Conservation (phyloP, 805 yeast genomes). For the Schizosaccharomyces cryophilus region DNA sequence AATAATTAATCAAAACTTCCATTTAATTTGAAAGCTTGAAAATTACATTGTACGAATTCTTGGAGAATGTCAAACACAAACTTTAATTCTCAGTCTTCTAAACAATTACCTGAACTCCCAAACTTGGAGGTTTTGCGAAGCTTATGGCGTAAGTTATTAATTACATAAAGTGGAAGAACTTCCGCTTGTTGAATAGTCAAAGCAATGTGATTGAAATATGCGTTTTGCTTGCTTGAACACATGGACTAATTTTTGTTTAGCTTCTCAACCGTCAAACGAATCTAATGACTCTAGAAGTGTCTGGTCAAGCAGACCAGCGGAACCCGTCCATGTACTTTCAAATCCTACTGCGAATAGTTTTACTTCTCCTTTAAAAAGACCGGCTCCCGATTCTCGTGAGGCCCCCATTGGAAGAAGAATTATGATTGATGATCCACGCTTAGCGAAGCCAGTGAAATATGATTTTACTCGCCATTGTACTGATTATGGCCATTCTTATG, state of each 20-base stretch:
- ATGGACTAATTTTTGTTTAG: neutral
- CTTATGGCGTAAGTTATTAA: neutral
- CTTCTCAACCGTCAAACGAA: neutral
- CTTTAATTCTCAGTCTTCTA: neutral
- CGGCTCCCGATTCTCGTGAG: neutral
- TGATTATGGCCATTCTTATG: neutral
- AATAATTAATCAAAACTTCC: too few species aligned
- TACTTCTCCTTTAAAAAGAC: neutral
- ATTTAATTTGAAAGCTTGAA: too few species aligned
- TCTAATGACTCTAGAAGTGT: neutral
- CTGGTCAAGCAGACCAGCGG: neutral
- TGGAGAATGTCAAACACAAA: neutral
- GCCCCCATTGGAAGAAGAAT: neutral
- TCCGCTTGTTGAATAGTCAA: neutral
- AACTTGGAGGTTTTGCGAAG: neutral
- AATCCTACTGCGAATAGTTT: neutral
- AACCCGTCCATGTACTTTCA: neutral
- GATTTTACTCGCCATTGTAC: neutral
- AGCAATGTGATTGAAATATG: neutral
- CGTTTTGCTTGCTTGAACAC: too few species aligned
- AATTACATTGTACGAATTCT: too few species aligned
- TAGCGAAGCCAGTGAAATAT: neutral
- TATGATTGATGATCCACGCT: neutral
- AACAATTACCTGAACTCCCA: neutral
- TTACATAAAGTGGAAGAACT: neutral